Conservation (phyloP, 2,329 filamentous ascomycete genomes). For the Diaporthe citri region DNA sequence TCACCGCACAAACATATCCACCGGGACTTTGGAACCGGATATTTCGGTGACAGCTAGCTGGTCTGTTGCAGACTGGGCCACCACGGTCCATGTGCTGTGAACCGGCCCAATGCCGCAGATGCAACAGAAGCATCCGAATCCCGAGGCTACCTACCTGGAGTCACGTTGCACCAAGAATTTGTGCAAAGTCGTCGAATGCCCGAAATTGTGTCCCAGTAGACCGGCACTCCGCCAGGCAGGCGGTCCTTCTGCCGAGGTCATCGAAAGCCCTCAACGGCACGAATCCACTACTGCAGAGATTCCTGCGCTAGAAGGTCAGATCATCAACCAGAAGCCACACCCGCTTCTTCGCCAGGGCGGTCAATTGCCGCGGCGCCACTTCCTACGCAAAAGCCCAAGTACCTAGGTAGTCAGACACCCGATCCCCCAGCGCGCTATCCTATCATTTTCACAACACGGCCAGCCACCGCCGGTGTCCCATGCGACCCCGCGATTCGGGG, state of each 20-base stretch:
- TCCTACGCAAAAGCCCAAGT: not conserved
- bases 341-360: not conserved
- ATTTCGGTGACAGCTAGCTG: not conserved
- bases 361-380: slow-evolving; percentile 7
- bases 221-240: not conserved
- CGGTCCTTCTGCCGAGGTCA: not conserved
- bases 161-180: not conserved
- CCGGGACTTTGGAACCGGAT: not conserved
- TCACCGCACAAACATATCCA: not conserved
- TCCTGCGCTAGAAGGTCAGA: slow-evolving; percentile 26
- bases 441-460: not conserved
- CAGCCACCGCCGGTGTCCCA: not conserved
- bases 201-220: not conserved
- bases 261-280: not conserved
- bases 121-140: not conserved
- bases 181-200: not conserved
- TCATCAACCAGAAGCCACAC: slow-evolving; percentile 22
- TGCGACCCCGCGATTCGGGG: slow-evolving; percentile 6
- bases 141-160: not conserved
- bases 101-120: not conserved
- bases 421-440: not conserved
- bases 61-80: not conserved
- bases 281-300: not conserved
- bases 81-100: not conserved
- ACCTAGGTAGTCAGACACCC: slow-evolving; percentile 2